Conservation (phyloP, 805 yeast species). For the Barnettozyma siamensis region DNA sequence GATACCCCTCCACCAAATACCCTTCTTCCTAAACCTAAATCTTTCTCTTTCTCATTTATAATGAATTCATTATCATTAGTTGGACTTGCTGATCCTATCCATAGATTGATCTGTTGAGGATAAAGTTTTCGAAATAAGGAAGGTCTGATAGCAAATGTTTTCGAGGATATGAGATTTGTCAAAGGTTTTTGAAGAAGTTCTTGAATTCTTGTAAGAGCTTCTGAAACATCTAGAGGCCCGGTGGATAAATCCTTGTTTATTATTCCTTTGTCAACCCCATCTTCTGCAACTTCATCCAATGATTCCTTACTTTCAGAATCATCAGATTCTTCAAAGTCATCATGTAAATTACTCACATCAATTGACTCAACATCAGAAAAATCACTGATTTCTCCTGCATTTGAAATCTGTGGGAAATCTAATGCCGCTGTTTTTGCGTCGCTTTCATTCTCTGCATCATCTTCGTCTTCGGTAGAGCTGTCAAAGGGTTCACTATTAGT, state of each 20-base stretch:
- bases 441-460: constrained; percentile 16
- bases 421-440: constrained; percentile 12
- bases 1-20: constrained; percentile 57
- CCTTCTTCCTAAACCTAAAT: constrained; percentile 45
- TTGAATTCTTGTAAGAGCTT: constrained; percentile 36
- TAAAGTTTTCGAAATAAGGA: constrained; percentile 35
- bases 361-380: constrained; percentile 36
- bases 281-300: not conserved
- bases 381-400: constrained; percentile 6
- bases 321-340: constrained; percentile 42
- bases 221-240: constrained; percentile 27
- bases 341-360: constrained; percentile 40
- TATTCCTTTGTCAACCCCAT: constrained; percentile 13
- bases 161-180: constrained; percentile 32
- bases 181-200: constrained; percentile 62
- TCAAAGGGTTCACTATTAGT: no score
- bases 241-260: constrained; percentile 14
- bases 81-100: constrained; percentile 49
- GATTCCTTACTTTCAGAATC: constrained; percentile 14
- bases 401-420: constrained; percentile 4
- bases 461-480: constrained; percentile 18
- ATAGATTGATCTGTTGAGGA: constrained; percentile 69
- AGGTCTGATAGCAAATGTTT: constrained; percentile 37
- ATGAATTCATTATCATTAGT: constrained; percentile 11
- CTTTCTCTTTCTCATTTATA: constrained; percentile 18